Percentiles rank a stretch among this genome's conserved stretches.
Evolutionary conservation across 805 yeast genomes (phyloP).

Genomic region (Saturnispora bothae): DNA sequence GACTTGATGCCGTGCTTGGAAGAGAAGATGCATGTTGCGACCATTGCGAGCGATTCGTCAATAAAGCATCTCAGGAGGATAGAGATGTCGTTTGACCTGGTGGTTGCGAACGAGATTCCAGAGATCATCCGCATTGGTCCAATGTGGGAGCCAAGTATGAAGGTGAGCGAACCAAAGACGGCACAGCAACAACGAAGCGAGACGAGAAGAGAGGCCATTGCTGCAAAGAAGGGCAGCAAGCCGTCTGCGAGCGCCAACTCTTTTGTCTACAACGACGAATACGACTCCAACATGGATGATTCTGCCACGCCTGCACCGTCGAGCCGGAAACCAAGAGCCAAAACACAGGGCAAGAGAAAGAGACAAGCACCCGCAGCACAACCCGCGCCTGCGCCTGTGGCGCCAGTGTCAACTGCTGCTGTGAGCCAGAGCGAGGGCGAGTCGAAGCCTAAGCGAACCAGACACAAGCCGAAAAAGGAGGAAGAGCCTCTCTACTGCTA

Average conservation of each 20-base stretch:
- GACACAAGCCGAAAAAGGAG: slow-evolving; percentile 2
- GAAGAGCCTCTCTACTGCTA: slow-evolving; percentile 76
- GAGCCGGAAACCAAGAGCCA: neutral
- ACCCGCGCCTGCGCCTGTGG: neutral
- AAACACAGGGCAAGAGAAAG: neutral
- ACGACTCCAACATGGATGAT: slow-evolving; percentile 11
- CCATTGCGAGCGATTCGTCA: slow-evolving; percentile 75
- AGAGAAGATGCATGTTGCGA: slow-evolving; percentile 95
- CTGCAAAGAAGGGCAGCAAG: slow-evolving; percentile 62
- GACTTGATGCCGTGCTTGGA: slow-evolving; percentile 88
- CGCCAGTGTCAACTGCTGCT: neutral
- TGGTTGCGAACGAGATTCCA: slow-evolving; percentile 71
- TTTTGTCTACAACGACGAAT: slow-evolving; percentile 11
- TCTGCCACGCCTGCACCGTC: slow-evolving; percentile 9
- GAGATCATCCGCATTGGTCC: slow-evolving; percentile 68
- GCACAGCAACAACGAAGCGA: slow-evolving; percentile 75
- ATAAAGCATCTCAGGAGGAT: slow-evolving; percentile 59
- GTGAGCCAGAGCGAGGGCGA: neutral
- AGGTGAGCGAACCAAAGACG: slow-evolving; percentile 44
- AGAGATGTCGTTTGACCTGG: slow-evolving; percentile 71
- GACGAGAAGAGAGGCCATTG: slow-evolving; percentile 79
- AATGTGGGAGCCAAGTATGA: slow-evolving; percentile 84
- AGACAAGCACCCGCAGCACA: neutral
- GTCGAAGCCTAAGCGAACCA: slow-evolving; percentile 5
- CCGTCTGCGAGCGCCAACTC: slow-evolving; percentile 18